These are phyloP conservation scores for Xylariaceae sp. DNA, from an alignment of 2,329 filamentous ascomycete genomes.

Conservation along the genomic window DNA sequence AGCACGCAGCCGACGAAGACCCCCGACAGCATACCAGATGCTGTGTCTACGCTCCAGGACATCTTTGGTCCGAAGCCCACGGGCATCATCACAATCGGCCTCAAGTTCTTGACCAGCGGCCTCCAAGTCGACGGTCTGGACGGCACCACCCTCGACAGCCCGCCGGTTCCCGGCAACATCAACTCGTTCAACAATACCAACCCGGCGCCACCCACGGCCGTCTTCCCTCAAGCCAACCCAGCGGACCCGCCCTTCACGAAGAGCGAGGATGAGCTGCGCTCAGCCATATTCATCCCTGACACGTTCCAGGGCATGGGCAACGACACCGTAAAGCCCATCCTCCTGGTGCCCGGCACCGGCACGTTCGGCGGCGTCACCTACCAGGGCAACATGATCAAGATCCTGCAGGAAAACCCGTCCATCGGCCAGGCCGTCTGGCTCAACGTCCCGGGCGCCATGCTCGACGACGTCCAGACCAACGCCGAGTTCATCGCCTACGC, in stretches of 20 bases:
- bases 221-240: constrained; percentile 33
- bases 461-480: constrained; percentile 46
- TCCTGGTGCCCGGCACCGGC: constrained; percentile 51
- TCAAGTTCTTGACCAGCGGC: too few relatives aligned
- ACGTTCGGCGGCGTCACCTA: constrained; percentile 41
- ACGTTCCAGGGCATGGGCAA: constrained; percentile 42
- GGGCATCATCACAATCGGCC: too few relatives aligned
- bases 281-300: constrained; percentile 48
- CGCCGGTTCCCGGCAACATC: neutral
- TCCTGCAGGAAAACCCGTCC: constrained; percentile 31
- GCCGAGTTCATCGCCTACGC: constrained; percentile 54
- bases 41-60: too few relatives aligned
- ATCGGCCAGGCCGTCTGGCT: constrained; percentile 50
- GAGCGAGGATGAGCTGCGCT: constrained; percentile 39
- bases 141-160: neutral
- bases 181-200: neutral
- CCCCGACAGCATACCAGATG: too few relatives aligned
- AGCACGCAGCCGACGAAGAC: too few relatives aligned
- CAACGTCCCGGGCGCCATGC: constrained; percentile 45
- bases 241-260: constrained; percentile 46
- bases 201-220: constrained; percentile 7
- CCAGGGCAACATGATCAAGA: constrained; percentile 43
- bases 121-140: too few relatives aligned
- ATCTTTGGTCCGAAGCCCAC: too few relatives aligned
- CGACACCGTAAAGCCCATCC: constrained; percentile 41